These are phyloP conservation scores for Xerocomellus intermedius DNA, from an alignment of 768 basidiomycete species.

Conservation along the genomic window DNA sequence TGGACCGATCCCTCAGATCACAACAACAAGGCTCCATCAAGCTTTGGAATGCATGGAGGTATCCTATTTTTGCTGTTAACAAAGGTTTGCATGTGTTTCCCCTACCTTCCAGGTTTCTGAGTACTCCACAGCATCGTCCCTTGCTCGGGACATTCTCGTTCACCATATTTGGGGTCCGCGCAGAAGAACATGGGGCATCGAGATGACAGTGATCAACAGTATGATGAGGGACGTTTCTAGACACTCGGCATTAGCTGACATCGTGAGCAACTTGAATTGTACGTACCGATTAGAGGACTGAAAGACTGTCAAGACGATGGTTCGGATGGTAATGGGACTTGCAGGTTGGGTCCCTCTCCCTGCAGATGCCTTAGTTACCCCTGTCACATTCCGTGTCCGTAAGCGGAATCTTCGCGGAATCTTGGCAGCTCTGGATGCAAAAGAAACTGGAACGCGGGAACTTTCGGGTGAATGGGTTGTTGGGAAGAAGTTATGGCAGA, in stretches of 20 bases:
- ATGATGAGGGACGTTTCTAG: constrained; percentile 82
- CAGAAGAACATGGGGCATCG: constrained; percentile 89
- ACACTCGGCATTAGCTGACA: constrained; percentile 81
- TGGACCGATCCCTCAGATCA: constrained; percentile 65
- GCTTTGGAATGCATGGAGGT: constrained; percentile 72
- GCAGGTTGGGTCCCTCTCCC: constrained; percentile 83
- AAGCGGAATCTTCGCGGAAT: constrained; percentile 75
- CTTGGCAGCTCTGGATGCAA: constrained; percentile 66
- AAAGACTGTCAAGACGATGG: constrained; percentile 36
- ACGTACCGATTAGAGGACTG: background rate
- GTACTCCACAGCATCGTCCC: constrained; percentile 23
- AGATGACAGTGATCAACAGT: constrained; percentile 87
- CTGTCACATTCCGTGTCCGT: constrained; percentile 85
- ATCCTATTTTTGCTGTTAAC: constrained; percentile 59
- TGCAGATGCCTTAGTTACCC: constrained; percentile 91
- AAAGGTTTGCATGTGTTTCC: constrained; percentile 49
- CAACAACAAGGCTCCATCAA: constrained; percentile 53
- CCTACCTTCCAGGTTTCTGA: background rate
- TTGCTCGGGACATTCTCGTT: constrained; percentile 67
- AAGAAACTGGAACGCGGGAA: constrained; percentile 76
- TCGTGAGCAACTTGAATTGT: constrained; percentile 46
- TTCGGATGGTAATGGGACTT: constrained; percentile 70
- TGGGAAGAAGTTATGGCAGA: constrained; percentile 87
- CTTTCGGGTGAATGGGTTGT: constrained; percentile 96
- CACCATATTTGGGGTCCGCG: constrained; percentile 87